A percentile compares a stretch with the other conserved stretches of the same genome.
These are phyloP conservation scores for Skeletonema menzelii DNA, from an alignment of 108 stramenopile species.

Conservation along the genomic window DNA sequence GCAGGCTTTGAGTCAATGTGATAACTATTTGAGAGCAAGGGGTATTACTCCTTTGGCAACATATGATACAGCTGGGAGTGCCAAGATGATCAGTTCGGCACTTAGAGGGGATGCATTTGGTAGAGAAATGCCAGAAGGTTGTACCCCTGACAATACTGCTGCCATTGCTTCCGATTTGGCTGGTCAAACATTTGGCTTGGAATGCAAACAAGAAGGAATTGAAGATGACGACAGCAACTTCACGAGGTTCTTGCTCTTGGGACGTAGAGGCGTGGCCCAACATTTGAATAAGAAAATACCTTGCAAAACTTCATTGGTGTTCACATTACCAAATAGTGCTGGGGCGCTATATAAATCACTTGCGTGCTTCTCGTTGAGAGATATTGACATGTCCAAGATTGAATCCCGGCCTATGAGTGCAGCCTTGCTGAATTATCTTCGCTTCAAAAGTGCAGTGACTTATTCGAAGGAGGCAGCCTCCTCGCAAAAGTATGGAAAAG, in stretches of 20 bases:
- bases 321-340: conserved; percentile 90
- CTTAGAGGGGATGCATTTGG: conserved; percentile 19
- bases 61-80: conserved; percentile 97
- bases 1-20: conserved; percentile 98
- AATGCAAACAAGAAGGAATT: conserved; percentile 89
- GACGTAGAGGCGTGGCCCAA: conserved; percentile 70
- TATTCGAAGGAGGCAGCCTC: conserved; percentile 6
- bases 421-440: conserved; percentile 77
- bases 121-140: conserved; percentile 61
- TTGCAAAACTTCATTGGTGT: conserved; percentile 92
- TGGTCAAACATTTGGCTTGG: conserved; percentile 86
- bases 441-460: conserved; percentile 67
- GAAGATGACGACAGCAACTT: conserved; percentile 98
- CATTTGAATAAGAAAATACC: conserved; percentile 76
- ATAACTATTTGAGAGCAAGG: conserved; percentile 87
- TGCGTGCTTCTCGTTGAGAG: conserved; percentile 92
- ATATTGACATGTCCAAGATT: conserved; percentile 97
- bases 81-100: conserved; percentile 87
- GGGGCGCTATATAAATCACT: conserved; percentile 96
- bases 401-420: conserved; percentile 94
- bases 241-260: conserved; percentile 94
- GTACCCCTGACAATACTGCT: conserved; percentile 88
- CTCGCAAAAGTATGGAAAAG: conserved; percentile 24
- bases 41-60: conserved; percentile 80
- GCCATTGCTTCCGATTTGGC: conserved; percentile 96